phyloP scores from a whole-genome alignment of 345 rosid genomes.

The Garcia nutans region DNA sequence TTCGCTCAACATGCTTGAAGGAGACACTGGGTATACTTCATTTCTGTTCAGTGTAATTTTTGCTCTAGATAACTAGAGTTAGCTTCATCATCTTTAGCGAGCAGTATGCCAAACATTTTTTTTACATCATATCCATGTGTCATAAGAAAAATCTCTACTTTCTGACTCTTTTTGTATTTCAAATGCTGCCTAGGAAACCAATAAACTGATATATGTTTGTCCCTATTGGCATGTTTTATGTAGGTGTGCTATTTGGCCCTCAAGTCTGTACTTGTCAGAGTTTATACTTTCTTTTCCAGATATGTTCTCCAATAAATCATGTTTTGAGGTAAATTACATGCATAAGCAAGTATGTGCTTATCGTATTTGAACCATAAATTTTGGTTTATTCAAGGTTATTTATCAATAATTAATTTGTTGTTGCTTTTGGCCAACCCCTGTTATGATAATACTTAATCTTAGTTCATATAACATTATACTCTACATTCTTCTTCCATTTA shows the following conservation, averaged over 20 bases:
- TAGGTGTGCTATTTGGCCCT: constrained; percentile 90
- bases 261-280: constrained; percentile 75
- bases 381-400: background rate
- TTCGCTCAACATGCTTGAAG: constrained; percentile 87
- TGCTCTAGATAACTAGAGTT: background rate
- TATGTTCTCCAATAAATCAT: constrained; percentile 52
- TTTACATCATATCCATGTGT: too few species aligned
- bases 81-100: too few species aligned
- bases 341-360: background rate
- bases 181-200: background rate
- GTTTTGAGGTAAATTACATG: constrained; percentile 64
- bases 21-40: constrained; percentile 73
- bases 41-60: background rate
- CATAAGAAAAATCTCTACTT: background rate
- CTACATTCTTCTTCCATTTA: background rate
- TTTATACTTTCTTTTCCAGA: constrained; percentile 69
- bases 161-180: background rate
- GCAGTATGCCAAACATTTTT: too few species aligned
- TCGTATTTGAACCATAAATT: background rate
- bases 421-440: background rate
- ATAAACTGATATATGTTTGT: constrained; percentile 1
- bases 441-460: background rate
- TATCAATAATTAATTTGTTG: background rate
- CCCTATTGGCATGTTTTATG: constrained; percentile 17
- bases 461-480: background rate